A percentile compares a stretch with the other conserved stretches of the same genome.
Evolutionary conservation across 2,329 filamentous ascomycete genomes (phyloP).

Genomic region (Cadophora malorum): DNA sequence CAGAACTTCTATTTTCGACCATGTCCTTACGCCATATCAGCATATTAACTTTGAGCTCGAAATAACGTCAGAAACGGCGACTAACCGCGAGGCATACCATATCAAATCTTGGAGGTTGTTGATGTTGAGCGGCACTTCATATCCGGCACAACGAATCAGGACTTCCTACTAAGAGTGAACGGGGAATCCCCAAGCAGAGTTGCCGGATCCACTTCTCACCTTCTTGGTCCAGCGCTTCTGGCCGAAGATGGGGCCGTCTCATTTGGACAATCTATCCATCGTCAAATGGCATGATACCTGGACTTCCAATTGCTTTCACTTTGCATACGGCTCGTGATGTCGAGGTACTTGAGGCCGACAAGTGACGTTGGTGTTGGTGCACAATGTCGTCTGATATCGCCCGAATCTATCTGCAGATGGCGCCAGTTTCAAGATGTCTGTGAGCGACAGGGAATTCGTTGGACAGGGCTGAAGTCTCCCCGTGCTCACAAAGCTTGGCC

Average conservation of each 20-base stretch:
- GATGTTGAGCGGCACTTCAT: background rate
- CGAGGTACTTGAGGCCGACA: background rate
- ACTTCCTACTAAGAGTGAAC: background rate
- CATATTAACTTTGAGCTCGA: background rate
- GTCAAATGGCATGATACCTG: background rate
- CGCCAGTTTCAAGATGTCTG: constrained; percentile 30
- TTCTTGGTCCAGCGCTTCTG: background rate
- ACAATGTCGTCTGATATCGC: constrained; percentile 10
- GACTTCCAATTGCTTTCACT: background rate
- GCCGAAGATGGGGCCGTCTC: constrained; percentile 1
- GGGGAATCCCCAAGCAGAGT: background rate
- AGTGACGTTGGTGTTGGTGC: background rate
- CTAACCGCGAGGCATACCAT: background rate
- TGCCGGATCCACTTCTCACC: constrained; percentile 1
- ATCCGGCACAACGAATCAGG: background rate
- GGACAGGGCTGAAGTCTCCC: constrained; percentile 3
- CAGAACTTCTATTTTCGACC: constrained; percentile 8
- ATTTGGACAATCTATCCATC: constrained; percentile 3
- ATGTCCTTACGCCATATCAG: background rate
- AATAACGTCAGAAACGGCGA: constrained; percentile 1
- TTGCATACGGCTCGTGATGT: constrained; percentile 2
- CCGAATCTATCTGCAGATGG: constrained; percentile 25
- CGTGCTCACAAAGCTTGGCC: constrained; percentile 12
- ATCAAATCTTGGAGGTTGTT: background rate
- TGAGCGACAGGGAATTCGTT: constrained; percentile 16